Evolutionary conservation across 352 stramenopile species (phyloP), one percentile per base, ranked within the genome.

Genomic region (Phytopythium boreale): DNA sequence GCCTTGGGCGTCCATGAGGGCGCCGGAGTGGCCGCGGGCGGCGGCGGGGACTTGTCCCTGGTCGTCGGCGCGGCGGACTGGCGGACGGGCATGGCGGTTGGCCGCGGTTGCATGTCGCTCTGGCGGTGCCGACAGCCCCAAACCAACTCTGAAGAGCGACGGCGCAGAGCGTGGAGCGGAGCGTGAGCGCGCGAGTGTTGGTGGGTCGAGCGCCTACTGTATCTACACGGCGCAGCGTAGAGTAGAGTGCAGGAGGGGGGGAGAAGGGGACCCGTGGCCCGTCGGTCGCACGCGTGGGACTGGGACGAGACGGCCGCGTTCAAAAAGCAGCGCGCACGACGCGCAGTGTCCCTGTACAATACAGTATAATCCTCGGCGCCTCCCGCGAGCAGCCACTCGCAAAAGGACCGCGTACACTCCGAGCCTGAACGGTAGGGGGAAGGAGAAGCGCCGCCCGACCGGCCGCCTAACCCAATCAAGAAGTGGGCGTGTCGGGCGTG

Each of bases 251-350:
- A 14, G 34, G 7, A 14, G n/a, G n/a, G n/a, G 43, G 43, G 43
- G 43, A 10, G 15, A 50, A 27, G 1, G 8, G 43, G 19, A 14
- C 0, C 8, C 4, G 20, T 50, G 43, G 43, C 47, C 47, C 47
- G 47, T 55, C 49, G 49, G 49, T n/a, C 49, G 49, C 49, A 36
- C 27, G 49, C 27, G 49, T 56, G 49, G 49, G 49, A 56, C 49
- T 26, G 26, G 22, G 47, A 31, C 43, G 43, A 50, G 43, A 50
- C 20, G 41, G 41, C 43, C 20, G 12, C 26, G 24, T 22, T 27
- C 46, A 52, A 26, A 51, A 26, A 31, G 46, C 46, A 10, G 22
- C n/a, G 43, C 39, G 15, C 43, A 50, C 46, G n/a, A 11, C n/a
- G 43, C 39, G 15, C 43, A 50, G 20, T 26, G 43, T 50, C 43